Evolutionary conservation across 2,329 filamentous ascomycete genomes (phyloP).

Genomic region (Aspergillus latus): DNA sequence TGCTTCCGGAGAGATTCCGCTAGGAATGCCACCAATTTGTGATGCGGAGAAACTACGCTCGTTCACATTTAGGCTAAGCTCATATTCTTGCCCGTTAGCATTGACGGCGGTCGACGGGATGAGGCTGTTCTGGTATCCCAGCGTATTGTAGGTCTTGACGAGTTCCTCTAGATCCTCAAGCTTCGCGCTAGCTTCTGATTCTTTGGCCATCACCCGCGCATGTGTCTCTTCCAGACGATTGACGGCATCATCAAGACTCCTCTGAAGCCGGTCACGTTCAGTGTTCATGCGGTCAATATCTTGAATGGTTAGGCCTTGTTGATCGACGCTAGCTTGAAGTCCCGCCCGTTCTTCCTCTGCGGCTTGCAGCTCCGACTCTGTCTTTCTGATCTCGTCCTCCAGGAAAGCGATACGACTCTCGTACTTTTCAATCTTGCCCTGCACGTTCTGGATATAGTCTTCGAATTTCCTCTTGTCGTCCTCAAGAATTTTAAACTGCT

Average conservation of each 20-base stretch:
- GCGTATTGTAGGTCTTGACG: constrained; percentile 87
- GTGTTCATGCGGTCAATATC: constrained; percentile 99
- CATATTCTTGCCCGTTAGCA: constrained; percentile 80
- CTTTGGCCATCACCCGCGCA: constrained; percentile 77
- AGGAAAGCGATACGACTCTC: constrained; percentile 75
- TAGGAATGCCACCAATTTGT: constrained; percentile 51
- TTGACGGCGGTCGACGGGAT: constrained; percentile 83
- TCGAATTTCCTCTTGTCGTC: constrained; percentile 95
- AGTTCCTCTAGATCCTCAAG: constrained; percentile 90
- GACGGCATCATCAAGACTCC: constrained; percentile 74
- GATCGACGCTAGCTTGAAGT: constrained; percentile 83
- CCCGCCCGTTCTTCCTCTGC: constrained; percentile 77
- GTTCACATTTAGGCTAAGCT: constrained; percentile 79
- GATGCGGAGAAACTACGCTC: constrained; percentile 75
- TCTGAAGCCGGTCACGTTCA: constrained; percentile 90
- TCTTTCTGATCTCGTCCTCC: constrained; percentile 82
- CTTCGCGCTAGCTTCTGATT: constrained; percentile 79
- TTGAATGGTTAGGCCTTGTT: constrained; percentile 91
- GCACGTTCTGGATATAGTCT: constrained; percentile 83
- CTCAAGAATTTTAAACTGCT: constrained; percentile 88
- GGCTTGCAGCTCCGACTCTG: constrained; percentile 70
- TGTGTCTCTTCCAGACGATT: constrained; percentile 81
- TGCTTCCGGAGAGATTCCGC: constrained; percentile 51
- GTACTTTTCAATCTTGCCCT: constrained; percentile 85
- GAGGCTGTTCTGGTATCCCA: constrained; percentile 89